Base-by-base conservation (phyloP, 805 yeast genomes). In the Kodamaea restingae region DNA sequence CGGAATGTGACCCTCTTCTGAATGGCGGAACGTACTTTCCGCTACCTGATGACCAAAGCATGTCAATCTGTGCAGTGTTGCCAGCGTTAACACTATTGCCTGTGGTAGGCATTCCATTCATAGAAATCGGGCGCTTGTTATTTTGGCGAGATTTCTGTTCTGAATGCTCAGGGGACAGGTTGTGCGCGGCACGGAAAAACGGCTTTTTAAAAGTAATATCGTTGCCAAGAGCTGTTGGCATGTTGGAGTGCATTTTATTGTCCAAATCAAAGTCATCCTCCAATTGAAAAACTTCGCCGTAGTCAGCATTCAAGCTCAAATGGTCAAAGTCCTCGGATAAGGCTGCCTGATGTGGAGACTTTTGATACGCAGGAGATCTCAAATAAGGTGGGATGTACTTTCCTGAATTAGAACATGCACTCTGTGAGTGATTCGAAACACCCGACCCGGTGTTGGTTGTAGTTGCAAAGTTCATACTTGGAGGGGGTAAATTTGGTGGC, bases 11-110 rank as follows among this genome's bases (percentile, higher is more conserved):
- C 0, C 76, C 73, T 54, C 88, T 70, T 47, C 81, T 63, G 50
- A 75, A 80, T n/a, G 88, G 88, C 15, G 90, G 90, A 28, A 83
- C 65, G 49, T 83, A 82, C 53, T 78, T 81, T 3, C 84, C 84
- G 27, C 43, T 34, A 4, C 46, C 43, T 17, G 50, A 44, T 9
- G 41, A 29, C 15, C 46, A 45, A 31, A 42, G 22, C 35, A 39
- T 35, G 15, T 39, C 42, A 15, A 39, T 35, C 27, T n/a, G 32
- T 17, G 26, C 32, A 12, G 20, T 17, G 25, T 17, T 37, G n/a
- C 32, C 22, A 20, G 7, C 40, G 14, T 22, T 22, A 14, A 17
- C 20, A 11, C 12, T 9, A 18, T 10, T 20, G 9, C 31, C 17
- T 5, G 18, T 8, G 4, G 32, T 10, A 9, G 32, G 21, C 17